Evolutionary conservation across 495 filamentous ascomycete species (phyloP).

Genomic region (Daldinia decipiens): DNA sequence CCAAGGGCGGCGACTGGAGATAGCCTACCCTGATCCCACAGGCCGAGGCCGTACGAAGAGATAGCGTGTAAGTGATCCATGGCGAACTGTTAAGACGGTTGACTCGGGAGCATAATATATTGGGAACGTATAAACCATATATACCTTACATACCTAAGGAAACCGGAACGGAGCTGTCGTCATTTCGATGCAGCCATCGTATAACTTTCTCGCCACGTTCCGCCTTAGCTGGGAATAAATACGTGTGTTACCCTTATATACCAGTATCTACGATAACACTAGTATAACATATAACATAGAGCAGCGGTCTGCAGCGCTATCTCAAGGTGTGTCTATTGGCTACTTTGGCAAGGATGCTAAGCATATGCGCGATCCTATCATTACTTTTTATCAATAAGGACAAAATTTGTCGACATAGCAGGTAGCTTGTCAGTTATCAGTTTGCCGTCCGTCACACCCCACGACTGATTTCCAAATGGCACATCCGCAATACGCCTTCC

Average conservation of each 20-base stretch:
- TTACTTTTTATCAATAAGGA: constrained; percentile 34
- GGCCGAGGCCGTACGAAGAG: constrained; percentile 8
- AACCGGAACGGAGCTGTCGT: neutral
- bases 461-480: constrained; percentile 37
- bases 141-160: neutral
- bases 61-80: constrained; percentile 12
- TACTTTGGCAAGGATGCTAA: neutral
- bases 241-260: neutral
- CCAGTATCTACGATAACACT: neutral
- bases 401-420: constrained; percentile 39
- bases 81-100: neutral
- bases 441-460: constrained; percentile 33
- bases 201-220: neutral
- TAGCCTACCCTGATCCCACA: constrained; percentile 1
- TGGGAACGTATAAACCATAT: neutral
- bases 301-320: neutral
- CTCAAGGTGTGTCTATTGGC: neutral
- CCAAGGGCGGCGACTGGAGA: constrained; percentile 6
- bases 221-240: neutral
- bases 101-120: neutral
- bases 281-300: neutral
- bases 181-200: neutral
- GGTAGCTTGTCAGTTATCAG: constrained; percentile 31
- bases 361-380: neutral
- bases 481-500: constrained; percentile 25